Conservation (phyloP, 2,329 filamentous ascomycete species). For the Pyrenochaeta sp. region DNA sequence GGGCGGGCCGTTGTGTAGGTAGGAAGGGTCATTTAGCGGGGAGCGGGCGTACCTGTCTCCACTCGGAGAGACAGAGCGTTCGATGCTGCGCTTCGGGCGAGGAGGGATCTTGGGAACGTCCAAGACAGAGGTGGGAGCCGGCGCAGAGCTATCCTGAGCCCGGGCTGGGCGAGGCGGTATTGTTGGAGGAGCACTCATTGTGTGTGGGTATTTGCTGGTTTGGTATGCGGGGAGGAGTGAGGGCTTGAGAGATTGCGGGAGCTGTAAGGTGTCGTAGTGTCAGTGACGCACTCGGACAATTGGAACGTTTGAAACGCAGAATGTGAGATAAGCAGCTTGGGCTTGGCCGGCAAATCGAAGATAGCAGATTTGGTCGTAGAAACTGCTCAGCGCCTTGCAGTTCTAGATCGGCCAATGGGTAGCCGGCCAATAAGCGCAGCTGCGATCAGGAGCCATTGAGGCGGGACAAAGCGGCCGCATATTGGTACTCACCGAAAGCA, state of each 20-base stretch:
- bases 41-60: constrained; percentile 84
- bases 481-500: constrained; percentile 21
- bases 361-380: constrained; percentile 14
- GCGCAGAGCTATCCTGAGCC: constrained; percentile 56
- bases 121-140: constrained; percentile 51
- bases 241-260: constrained; percentile 12
- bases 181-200: constrained; percentile 60
- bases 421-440: constrained; percentile 23
- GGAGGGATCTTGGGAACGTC: constrained; percentile 79
- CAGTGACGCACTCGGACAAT: constrained; percentile 27
- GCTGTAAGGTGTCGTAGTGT: constrained; percentile 25
- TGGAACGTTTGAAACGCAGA: constrained; percentile 25
- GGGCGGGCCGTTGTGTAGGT: constrained; percentile 53
- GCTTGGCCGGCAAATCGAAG: constrained; percentile 16
- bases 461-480: constrained; percentile 26
- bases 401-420: constrained; percentile 16
- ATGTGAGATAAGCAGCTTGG: constrained; percentile 34
- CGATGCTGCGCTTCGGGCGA: constrained; percentile 72
- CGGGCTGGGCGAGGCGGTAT: constrained; percentile 71
- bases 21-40: constrained; percentile 77
- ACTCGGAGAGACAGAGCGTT: constrained; percentile 79
- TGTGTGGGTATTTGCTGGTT: constrained; percentile 21
- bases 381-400: constrained; percentile 28
- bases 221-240: constrained; percentile 22
- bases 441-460: constrained; percentile 24